Base-by-base conservation (phyloP, 768 basidiomycete genomes). In the Hygrophorus pudorinus region DNA sequence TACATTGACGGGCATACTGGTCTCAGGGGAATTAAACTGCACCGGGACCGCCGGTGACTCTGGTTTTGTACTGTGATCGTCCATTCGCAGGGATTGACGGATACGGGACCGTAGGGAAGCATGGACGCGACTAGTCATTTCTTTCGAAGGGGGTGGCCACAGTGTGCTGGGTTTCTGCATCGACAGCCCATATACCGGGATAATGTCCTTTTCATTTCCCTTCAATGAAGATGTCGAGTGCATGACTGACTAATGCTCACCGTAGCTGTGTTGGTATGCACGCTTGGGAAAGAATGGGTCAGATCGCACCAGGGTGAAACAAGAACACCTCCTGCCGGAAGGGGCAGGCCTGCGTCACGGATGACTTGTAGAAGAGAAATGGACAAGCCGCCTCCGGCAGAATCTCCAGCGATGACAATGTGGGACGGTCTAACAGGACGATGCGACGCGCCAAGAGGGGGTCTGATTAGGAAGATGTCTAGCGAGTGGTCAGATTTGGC, bases 221-320 rank as follows among this genome's bases (percentile, higher is more conserved):
- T 18, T 24, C 21, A 16, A 33, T 43, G 14, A 40, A 18, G 41
- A 24, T n/a, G 21, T 11, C 21, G 13, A 38, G 20, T 35, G 29
- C 3, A 33, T 21, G 27, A 41, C 16, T 12, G 11, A 4, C 12
- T 35, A 13, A 14, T 33, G n/a, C 71, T 50, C 53, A 87, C 91
- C 41, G 91, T 90, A 2, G 76, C 70, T 1, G 88, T 91, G 59
- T 98, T 97, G 31, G 71, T 65, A 54, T 88, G 75, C 37, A 93
- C 74, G 53, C 86, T 90, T 0, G 90, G 87, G 61, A 98, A 97
- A 0, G 88, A 92, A 60, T 98, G 96, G 0, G 89, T 93, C n/a
- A 98, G 64, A 61, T 76, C 75, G 57, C 72, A 85, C 87, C 94
- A 97, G 0, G 96, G 96, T 20, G 88, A 92, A 50, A 97, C 84